phyloP scores from a whole-genome alignment of 2,329 filamentous ascomycete genomes.

The Alternaria postmessia region DNA sequence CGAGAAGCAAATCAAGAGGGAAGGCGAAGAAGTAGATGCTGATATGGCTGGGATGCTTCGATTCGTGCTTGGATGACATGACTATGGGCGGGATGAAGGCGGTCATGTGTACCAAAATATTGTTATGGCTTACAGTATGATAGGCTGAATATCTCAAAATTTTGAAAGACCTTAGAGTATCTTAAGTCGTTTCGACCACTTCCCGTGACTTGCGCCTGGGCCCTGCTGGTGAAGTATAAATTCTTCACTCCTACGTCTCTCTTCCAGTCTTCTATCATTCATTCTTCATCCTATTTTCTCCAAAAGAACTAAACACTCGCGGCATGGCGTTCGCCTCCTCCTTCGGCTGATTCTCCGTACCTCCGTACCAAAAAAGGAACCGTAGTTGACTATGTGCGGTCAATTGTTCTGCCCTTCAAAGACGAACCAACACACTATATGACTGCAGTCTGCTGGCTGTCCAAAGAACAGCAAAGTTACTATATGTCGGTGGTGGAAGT shows the following conservation, averaged over 20 bases:
- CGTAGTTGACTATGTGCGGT: not conserved
- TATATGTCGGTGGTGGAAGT: not conserved
- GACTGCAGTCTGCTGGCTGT: not conserved
- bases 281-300: not conserved
- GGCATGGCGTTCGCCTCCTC: not conserved
- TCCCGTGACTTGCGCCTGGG: not conserved
- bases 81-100: not conserved
- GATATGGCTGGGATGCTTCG: not conserved
- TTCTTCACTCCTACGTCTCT: not conserved
- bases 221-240: not conserved
- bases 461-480: not conserved
- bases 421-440: not conserved
- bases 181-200: not conserved
- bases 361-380: no score
- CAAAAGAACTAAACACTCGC: no score
- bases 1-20: conserved; percentile 53
- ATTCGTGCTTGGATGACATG: not conserved
- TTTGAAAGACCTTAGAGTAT: not conserved
- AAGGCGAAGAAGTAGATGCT: conserved; percentile 49
- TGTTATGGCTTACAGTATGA: not conserved
- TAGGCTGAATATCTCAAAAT: not conserved
- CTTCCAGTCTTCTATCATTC: not conserved
- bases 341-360: no score
- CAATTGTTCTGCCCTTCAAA: not conserved
- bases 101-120: not conserved